A percentile compares a stretch with the other conserved stretches of the same genome.
phyloP scores from a whole-genome alignment of 2,329 filamentous ascomycete species.

The Escovopsis sp. region DNA sequence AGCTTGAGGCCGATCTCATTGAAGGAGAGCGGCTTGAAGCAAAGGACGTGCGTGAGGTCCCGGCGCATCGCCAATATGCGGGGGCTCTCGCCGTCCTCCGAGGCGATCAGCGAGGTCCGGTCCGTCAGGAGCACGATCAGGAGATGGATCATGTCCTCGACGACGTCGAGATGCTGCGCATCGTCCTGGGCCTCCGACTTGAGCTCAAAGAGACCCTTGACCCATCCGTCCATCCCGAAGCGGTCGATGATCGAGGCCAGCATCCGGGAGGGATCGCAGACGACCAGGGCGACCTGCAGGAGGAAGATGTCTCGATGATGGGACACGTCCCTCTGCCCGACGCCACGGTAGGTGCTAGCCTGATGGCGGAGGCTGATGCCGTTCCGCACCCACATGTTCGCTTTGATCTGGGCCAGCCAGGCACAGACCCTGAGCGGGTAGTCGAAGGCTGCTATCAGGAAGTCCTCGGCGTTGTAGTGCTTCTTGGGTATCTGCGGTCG shows the following conservation, averaged over 20 bases:
- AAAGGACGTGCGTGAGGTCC: slow-evolving; percentile 85
- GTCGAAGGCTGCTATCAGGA: slow-evolving; percentile 78
- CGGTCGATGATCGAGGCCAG: slow-evolving; percentile 83
- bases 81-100: slow-evolving; percentile 49
- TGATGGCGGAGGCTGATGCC: slow-evolving; percentile 92
- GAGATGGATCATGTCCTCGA: slow-evolving; percentile 91
- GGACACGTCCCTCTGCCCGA: slow-evolving; percentile 77
- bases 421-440: slow-evolving; percentile 86
- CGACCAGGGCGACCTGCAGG: slow-evolving; percentile 76
- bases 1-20: slow-evolving; percentile 79
- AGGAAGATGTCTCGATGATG: slow-evolving; percentile 93
- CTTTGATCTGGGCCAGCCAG: slow-evolving; percentile 96
- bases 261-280: slow-evolving; percentile 70
- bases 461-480: slow-evolving; percentile 54
- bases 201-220: slow-evolving; percentile 64
- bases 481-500: slow-evolving; percentile 40
- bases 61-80: slow-evolving; percentile 62
- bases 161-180: slow-evolving; percentile 74
- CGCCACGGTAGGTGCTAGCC: slow-evolving; percentile 82
- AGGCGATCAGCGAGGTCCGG: slow-evolving; percentile 61
- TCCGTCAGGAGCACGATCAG: slow-evolving; percentile 85
- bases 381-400: slow-evolving; percentile 96
- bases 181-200: slow-evolving; percentile 70
- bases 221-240: slow-evolving; percentile 79
- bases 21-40: slow-evolving; percentile 91